Percentiles rank a stretch among this genome's conserved stretches.
These are phyloP conservation scores for Cyberlindnera misumaiensis DNA, from an alignment of 805 yeast species.

Conservation along the genomic window DNA sequence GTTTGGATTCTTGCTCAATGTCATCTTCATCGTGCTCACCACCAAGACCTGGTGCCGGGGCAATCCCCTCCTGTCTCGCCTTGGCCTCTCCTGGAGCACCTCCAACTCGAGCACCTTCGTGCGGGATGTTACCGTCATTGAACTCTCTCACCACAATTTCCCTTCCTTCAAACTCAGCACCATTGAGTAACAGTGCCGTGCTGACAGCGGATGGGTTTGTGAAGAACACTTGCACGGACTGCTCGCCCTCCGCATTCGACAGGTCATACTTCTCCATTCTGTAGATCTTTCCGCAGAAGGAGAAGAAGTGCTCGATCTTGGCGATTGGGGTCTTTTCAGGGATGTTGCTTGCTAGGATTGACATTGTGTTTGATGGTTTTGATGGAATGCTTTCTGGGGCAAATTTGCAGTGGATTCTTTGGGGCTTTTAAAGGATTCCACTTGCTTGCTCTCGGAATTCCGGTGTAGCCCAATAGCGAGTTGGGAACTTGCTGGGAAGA, in stretches of 20 bases:
- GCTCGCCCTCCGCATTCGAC: constrained; percentile 7
- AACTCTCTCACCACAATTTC: constrained; percentile 38
- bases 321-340: constrained; percentile 41
- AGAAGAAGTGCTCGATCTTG: constrained; percentile 59
- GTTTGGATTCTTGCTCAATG: constrained; percentile 69
- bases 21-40: constrained; percentile 31
- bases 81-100: constrained; percentile 6
- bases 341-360: constrained; percentile 48
- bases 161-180: constrained; percentile 63
- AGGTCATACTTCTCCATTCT: constrained; percentile 15
- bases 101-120: constrained; percentile 16
- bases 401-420: too few species aligned
- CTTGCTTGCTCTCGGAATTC: too few species aligned
- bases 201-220: constrained; percentile 53
- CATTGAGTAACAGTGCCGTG: constrained; percentile 65
- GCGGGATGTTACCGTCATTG: constrained; percentile 19
- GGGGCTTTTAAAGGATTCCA: neutral
- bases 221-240: constrained; percentile 41
- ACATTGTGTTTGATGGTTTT: neutral
- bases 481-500: too few species aligned
- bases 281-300: constrained; percentile 60
- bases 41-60: constrained; percentile 6
- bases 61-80: constrained; percentile 3
- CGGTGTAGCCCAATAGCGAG: too few species aligned
- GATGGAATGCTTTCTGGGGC: neutral